A percentile compares a stretch with the other conserved stretches of the same genome.
Conservation (phyloP, 495 filamentous ascomycete genomes). For the Margaritispora aquatica region DNA sequence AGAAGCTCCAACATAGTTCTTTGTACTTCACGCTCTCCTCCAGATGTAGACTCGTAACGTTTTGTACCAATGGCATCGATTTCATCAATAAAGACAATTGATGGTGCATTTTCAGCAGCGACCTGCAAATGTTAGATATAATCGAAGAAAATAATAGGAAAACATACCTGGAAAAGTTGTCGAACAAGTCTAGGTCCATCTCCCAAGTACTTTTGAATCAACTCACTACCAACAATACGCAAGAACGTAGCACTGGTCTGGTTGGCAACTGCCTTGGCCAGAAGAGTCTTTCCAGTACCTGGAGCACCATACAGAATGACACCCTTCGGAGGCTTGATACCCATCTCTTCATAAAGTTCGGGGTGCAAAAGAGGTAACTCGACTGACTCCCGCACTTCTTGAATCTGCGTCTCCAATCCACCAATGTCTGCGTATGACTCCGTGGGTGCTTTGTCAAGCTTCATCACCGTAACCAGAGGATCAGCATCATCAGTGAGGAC, state of each 20-base stretch:
- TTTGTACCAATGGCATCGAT: conserved; percentile 99
- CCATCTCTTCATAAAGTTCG: conserved; percentile 99
- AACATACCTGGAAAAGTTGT: conserved; percentile 81
- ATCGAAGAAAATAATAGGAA: neutral
- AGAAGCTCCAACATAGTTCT: conserved; percentile 98
- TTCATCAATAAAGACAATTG: conserved; percentile 99
- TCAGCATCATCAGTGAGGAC: conserved; percentile 96
- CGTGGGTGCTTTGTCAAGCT: conserved; percentile 97
- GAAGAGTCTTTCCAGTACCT: conserved; percentile 93
- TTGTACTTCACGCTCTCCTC: conserved; percentile 95
- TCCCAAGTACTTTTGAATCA: conserved; percentile 99
- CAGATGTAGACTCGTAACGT: conserved; percentile 95
- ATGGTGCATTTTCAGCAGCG: conserved; percentile 91
- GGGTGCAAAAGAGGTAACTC: conserved; percentile 94
- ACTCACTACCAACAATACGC: conserved; percentile 93
- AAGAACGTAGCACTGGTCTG: conserved; percentile 98
- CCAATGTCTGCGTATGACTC: conserved; percentile 99
- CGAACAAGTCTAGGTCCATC: conserved; percentile 92
- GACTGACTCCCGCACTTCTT: conserved; percentile 95
- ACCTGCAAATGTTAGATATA: conserved; percentile 41
- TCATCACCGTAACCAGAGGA: conserved; percentile 97
- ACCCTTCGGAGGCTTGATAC: conserved; percentile 98
- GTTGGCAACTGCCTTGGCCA: conserved; percentile 97
- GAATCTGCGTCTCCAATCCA: conserved; percentile 89
- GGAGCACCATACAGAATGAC: conserved; percentile 98